Evolutionary conservation across 1,139 yeast species (phyloP).

Genomic region (Hemisphaericaspora subhashii): DNA sequence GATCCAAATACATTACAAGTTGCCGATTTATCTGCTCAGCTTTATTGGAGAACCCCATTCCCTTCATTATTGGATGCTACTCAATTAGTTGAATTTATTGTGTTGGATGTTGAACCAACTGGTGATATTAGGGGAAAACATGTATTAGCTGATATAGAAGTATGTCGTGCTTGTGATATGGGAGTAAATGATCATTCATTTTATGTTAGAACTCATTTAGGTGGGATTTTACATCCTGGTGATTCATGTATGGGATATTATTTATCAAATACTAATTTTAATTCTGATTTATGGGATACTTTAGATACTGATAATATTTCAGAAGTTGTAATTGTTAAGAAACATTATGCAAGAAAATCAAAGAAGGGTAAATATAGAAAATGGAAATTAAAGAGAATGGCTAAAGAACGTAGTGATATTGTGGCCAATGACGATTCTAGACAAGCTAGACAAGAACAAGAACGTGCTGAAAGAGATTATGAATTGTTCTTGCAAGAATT

Average conservation of each 20-base stretch:
- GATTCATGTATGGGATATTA: conserved; percentile 92
- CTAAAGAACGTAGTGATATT: conserved; percentile 86
- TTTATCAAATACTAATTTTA: conserved; percentile 79
- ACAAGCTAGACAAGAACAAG: conserved; percentile 85
- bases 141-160: conserved; percentile 86
- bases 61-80: conserved; percentile 73
- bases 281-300: conserved; percentile 80
- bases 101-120: conserved; percentile 90
- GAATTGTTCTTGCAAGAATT: conserved; percentile 95
- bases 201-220: conserved; percentile 85
- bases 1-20: conserved; percentile 81
- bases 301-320: conserved; percentile 65
- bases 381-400: conserved; percentile 99
- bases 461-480: conserved; percentile 91
- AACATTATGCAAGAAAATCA: conserved; percentile 78
- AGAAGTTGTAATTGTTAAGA: conserved; percentile 93
- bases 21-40: conserved; percentile 73
- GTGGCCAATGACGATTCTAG: conserved; percentile 77
- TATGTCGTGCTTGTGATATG: conserved; percentile 82
- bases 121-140: conserved; percentile 79
- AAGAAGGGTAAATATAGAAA: conserved; percentile 76
- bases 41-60: conserved; percentile 89
- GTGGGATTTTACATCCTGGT: conserved; percentile 93
- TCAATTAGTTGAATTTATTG: conserved; percentile 83
- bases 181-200: conserved; percentile 81